Base-by-base conservation (phyloP, 345 rosid species). In the Linum lewisii region DNA sequence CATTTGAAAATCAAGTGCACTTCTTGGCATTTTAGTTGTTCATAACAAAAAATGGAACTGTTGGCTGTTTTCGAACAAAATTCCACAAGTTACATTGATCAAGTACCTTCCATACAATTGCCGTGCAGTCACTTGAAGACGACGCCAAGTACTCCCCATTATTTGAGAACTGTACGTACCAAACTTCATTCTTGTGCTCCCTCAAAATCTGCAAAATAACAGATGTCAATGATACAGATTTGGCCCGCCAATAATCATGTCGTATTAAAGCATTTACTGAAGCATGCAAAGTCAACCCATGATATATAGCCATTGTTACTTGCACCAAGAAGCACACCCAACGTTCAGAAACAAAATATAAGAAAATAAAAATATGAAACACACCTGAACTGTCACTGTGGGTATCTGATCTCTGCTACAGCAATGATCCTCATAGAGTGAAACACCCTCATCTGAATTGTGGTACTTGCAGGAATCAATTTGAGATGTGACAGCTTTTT, bases 31-130 rank as follows among this genome's bases (percentile, higher is more conserved):
- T 29, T 29, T 29, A 52, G 56, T 0, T 20, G 14, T 21, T 11
- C 1, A 21, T 2, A 52, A 52, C 14, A 21, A 21, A 52, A 24
- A 52, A 52, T 0, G 6, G 24, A 9, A 51, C 23, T 7, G 55
- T 22, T 51, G 20, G 55, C 5, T 51, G 7, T 45, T 59, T n/a
- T 1, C 20, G 18, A n/a, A 47, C 23, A 24, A n/a, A 61, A 51
- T 25, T 16, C 24, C 44, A 29, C 5, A 58, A 16, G 10, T 9
- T 29, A 25, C 54, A 29, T 16, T 61, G 20, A 61, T 38, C 52
- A 4, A 20, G 24, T 78, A 92, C 98, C 98, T 84, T 72, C 98
- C 96, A 92, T 75, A 86, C 86, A 52, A 88, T 84, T 72, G 98
- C 88, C 57, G 84, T 86, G 72, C 93, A 86, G 73, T 92, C 98